Percentiles rank a stretch among this genome's conserved stretches.
Conservation (phyloP, 1,284 basidiomycete species). For the Mycena sp. region DNA sequence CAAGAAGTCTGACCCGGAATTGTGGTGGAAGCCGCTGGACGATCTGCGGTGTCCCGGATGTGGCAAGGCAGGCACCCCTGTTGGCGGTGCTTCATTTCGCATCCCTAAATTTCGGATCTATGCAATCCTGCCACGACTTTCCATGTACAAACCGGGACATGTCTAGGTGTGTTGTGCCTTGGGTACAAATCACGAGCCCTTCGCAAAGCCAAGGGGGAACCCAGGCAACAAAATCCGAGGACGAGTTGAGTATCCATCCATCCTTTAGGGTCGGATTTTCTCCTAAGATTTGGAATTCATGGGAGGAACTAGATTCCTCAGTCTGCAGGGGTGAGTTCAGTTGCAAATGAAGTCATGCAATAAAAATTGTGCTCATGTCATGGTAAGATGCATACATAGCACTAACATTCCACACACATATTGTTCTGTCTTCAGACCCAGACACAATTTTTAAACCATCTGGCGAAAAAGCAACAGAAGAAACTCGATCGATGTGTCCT, state of each 20-base stretch:
- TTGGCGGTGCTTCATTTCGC: constrained; percentile 7
- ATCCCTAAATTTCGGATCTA: no score
- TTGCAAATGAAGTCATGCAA: no score
- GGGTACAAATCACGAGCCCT: neutral
- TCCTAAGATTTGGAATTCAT: no score
- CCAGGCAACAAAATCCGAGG: neutral
- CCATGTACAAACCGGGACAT: constrained; percentile 2
- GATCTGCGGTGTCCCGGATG: constrained; percentile 11
- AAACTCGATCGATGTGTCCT: neutral
- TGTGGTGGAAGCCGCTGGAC: constrained; percentile 20
- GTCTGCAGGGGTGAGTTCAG: no score
- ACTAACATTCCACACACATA: constrained; percentile 31
- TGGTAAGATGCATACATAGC: neutral
- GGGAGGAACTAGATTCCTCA: no score
- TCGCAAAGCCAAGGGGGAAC: constrained; percentile 1
- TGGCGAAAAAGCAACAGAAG: constrained; percentile 29
- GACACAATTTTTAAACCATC: constrained; percentile 27
- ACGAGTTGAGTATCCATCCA: constrained; percentile 1
- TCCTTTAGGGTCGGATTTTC: neutral
- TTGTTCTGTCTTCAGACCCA: constrained; percentile 20
- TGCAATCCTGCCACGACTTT: neutral
- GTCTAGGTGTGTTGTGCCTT: neutral
- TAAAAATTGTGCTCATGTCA: neutral
- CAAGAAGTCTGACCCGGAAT: constrained; percentile 9
- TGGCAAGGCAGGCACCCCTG: neutral